A percentile compares a stretch with the other conserved stretches of the same genome.
phyloP scores from a whole-genome alignment of 768 basidiomycete genomes.

The Holtermannia corniformis region DNA sequence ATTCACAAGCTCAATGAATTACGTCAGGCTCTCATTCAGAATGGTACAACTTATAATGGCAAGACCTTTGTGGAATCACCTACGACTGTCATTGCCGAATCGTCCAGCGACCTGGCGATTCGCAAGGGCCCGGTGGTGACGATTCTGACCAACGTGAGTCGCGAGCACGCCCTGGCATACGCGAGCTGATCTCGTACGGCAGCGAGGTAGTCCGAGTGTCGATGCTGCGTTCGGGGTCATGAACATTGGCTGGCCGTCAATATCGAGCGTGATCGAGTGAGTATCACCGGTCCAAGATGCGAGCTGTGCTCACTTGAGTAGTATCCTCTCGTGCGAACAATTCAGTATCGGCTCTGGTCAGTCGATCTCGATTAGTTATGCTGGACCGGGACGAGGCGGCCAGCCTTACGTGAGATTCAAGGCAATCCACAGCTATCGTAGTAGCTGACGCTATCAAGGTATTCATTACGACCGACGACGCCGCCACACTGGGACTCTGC shows the following conservation, averaged over 20 bases:
- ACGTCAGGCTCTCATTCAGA: conserved; percentile 30
- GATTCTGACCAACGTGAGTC: conserved; percentile 35
- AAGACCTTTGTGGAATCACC: conserved; percentile 24
- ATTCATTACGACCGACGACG: conserved; percentile 19
- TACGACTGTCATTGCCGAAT: conserved; percentile 17
- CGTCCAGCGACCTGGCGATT: conserved; percentile 30
- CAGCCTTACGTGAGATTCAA: conserved; percentile 31
- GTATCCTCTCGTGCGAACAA: conserved; percentile 30
- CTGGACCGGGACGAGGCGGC: conserved; percentile 31
- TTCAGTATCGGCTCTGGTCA: conserved; percentile 24
- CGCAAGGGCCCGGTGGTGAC: conserved; percentile 36
- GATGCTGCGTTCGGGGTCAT: conserved; percentile 23
- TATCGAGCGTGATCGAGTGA: conserved; percentile 34
- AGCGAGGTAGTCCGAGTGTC: conserved; percentile 30
- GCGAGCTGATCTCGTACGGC: not conserved
- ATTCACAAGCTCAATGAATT: conserved; percentile 27
- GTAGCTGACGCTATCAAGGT: conserved; percentile 7
- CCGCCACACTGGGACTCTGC: conserved; percentile 16
- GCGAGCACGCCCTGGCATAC: not conserved
- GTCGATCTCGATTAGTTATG: conserved; percentile 29
- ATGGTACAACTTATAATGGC: conserved; percentile 19
- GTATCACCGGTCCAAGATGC: not conserved
- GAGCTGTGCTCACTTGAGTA: conserved; percentile 1
- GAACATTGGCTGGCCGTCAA: conserved; percentile 23
- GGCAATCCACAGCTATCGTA: not conserved